Base-by-base conservation (phyloP, 2,329 filamentous ascomycete species). In the Colletotrichum gigasporum region DNA sequence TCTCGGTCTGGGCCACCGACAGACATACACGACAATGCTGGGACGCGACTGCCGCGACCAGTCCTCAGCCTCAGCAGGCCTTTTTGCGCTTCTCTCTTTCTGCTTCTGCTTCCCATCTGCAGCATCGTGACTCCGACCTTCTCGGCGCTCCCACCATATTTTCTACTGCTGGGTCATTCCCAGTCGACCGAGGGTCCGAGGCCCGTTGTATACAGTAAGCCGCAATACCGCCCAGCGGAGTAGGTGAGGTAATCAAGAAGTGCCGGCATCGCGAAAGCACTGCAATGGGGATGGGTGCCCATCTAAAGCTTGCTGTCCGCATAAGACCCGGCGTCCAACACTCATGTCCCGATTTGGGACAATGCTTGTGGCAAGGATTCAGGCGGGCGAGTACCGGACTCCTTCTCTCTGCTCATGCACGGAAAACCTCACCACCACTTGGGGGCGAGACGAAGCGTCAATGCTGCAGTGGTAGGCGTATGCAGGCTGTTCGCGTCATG, bases 241-340 rank as follows among this genome's bases (percentile, higher is more conserved):
- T 18, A 44, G 11, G 20, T 11, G 32, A 44, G 11, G 20, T 11
- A 37, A 50, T 61, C 16, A 28, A 61, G 30, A 54, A 26, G 39
- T 64, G 41, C 56, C 60, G 60, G 55, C 55, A 47, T 60, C 55
- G 39, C 47, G 20, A 52, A 59, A 35, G 55, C 20, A 39, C 14
- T 53, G 20, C n/a, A 34, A 52, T 53, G 26, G 47, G 26, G 55
- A 34, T 35, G 26, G 55, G 28, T 35, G 18, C 11, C n/a, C 61
- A 47, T 47, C 32, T 20, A 34, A 34, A 39, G 60, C 45, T 58
- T 44, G 18, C 47, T 24, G 44, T 42, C 26, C 42, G 58, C 59
- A 51, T 44, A 30, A 57, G 35, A 48, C 28, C 44, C 44, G 34
- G 42, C 22, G 52, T 61, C 48, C 26, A 50, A 55, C 22, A 28